phyloP scores from a whole-genome alignment of 352 stramenopile species.

The Phytophthora sp. region DNA sequence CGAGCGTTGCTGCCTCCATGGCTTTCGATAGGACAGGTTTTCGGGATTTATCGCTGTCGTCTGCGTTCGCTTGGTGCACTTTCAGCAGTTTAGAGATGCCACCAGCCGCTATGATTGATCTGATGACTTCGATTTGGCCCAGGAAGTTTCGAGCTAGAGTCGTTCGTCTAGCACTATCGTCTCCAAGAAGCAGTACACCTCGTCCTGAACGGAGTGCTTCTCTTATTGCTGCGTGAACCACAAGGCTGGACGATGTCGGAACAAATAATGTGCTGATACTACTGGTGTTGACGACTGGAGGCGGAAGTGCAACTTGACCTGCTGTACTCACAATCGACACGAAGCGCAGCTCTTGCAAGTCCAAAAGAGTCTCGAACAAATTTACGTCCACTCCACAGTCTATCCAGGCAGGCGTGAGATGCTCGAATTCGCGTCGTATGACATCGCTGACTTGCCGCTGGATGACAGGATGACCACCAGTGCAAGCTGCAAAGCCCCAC shows the following conservation, averaged over 20 bases:
- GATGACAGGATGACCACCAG: slow-evolving; percentile 11
- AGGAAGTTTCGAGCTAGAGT: slow-evolving; percentile 47
- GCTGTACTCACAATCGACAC: slow-evolving; percentile 11
- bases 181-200: slow-evolving; percentile 44
- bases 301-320: neutral
- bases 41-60: neutral
- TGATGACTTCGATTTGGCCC: slow-evolving; percentile 29
- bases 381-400: slow-evolving; percentile 28
- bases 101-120: slow-evolving; percentile 13
- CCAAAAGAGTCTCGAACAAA: slow-evolving; percentile 46
- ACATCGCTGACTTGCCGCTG: slow-evolving; percentile 40
- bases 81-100: neutral
- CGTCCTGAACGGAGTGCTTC: slow-evolving; percentile 45
- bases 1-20: slow-evolving; percentile 25
- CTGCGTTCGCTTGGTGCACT: neutral
- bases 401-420: slow-evolving; percentile 35
- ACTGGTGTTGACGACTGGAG: neutral
- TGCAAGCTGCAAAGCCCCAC: slow-evolving; percentile 52
- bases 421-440: slow-evolving; percentile 35
- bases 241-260: slow-evolving; percentile 44
- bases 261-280: slow-evolving; percentile 42
- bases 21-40: neutral
- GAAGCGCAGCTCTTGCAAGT: slow-evolving; percentile 38
- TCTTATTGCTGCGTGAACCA: slow-evolving; percentile 47
- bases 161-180: slow-evolving; percentile 34